Evolutionary conservation across 495 filamentous ascomycete genomes (phyloP).

Genomic region (Aspergillus sclerotioniger): DNA sequence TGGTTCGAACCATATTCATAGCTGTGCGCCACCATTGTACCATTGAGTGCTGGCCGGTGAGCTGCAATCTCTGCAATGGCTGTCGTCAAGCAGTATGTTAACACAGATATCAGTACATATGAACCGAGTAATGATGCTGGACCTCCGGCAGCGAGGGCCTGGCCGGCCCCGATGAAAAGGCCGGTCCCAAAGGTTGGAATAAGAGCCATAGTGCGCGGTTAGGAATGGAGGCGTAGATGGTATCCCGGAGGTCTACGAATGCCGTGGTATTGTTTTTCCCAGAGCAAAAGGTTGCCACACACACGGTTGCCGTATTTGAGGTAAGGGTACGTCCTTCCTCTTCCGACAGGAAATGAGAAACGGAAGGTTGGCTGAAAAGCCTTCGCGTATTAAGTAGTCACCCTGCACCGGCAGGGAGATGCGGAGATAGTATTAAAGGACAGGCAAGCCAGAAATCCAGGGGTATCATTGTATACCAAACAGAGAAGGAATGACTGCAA

Average conservation of each 20-base stretch:
- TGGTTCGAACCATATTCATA: slow-evolving; percentile 50
- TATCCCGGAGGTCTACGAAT: neutral
- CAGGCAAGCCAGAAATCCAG: slow-evolving; percentile 9
- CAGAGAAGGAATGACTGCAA: slow-evolving; percentile 8
- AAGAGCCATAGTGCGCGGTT: slow-evolving; percentile 27
- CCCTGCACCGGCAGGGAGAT: neutral
- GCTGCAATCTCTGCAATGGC: slow-evolving; percentile 62
- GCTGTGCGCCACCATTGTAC: slow-evolving; percentile 56
- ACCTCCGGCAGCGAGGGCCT: slow-evolving; percentile 40
- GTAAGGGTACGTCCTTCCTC: slow-evolving; percentile 1
- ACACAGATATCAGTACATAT: slow-evolving; percentile 46
- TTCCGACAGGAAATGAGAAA: neutral
- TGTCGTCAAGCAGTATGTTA: slow-evolving; percentile 61
- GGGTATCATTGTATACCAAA: slow-evolving; percentile 27
- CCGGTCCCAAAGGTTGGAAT: slow-evolving; percentile 42
- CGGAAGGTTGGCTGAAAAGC: neutral
- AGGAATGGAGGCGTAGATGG: slow-evolving; percentile 15
- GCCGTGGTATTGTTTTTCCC: neutral
- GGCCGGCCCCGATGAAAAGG: slow-evolving; percentile 39
- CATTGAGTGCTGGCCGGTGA: slow-evolving; percentile 54
- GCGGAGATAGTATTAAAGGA: neutral
- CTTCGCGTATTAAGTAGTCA: neutral
- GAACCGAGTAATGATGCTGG: slow-evolving; percentile 40
- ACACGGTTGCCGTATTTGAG: neutral
- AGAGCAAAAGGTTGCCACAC: neutral